Conservation (phyloP, 768 basidiomycete species). For the Tricholoma sp. region DNA sequence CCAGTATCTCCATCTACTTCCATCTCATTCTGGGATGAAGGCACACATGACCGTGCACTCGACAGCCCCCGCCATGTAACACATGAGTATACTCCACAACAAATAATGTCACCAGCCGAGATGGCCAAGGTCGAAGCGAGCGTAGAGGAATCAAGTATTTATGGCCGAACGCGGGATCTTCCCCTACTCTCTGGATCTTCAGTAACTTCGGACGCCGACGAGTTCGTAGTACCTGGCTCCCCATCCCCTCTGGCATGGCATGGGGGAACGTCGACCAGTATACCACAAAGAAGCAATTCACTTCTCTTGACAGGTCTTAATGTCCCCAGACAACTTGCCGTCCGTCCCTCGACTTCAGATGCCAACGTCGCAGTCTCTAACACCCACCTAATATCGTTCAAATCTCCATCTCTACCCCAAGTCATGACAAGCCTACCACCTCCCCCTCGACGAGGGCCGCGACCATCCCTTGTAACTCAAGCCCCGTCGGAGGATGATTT, state of each 20-base stretch:
- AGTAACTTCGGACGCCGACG: conserved; percentile 27
- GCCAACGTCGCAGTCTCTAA: conserved; percentile 18
- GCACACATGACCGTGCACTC: conserved; percentile 28
- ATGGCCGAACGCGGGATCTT: conserved; percentile 27
- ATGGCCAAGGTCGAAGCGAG: conserved; percentile 57
- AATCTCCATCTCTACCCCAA: conserved; percentile 16
- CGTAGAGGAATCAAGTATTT: conserved; percentile 27
- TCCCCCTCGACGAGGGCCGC: conserved; percentile 43
- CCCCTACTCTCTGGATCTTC: conserved; percentile 39
- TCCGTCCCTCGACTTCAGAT: conserved; percentile 34
- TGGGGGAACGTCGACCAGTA: conserved; percentile 8
- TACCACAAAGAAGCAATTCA: conserved; percentile 17
- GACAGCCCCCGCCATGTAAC: conserved; percentile 27
- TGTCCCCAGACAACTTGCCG: conserved; percentile 12
- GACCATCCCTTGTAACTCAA: conserved; percentile 20
- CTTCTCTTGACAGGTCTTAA: conserved; percentile 13
- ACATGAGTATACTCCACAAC: conserved; percentile 53
- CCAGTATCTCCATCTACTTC: conserved; percentile 18
- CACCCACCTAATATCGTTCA: conserved; percentile 12
- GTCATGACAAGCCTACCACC: conserved; percentile 44
- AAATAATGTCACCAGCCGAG: conserved; percentile 64
- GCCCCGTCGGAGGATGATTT: conserved; percentile 1
- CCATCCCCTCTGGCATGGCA: conserved; percentile 23
- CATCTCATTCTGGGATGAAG: conserved; percentile 48
- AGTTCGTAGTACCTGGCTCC: conserved; percentile 19